Evolutionary conservation across 2,329 filamentous ascomycete genomes (phyloP), one percentile per base, ranked within the genome.

Genomic region (Pezicula rhizophila): DNA sequence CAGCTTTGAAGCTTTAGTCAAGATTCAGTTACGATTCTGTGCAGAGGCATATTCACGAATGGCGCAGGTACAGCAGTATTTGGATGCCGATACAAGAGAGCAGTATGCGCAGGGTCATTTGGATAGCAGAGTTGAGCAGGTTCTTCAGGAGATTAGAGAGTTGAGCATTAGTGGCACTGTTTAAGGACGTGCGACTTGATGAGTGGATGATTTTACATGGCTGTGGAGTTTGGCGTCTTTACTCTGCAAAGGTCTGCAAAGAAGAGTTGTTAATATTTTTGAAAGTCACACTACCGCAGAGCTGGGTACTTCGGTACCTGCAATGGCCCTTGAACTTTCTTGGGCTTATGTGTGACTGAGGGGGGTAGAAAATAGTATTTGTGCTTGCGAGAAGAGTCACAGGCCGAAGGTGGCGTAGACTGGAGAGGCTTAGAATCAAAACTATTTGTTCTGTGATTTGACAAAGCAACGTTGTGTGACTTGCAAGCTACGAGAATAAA

Each of bases 21-120:
- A 99, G 77, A 99, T 99, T 58, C 93, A 99, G 73, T 70, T 99
- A 62, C 80, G 93, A 34, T 99, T 99, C 74, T 99, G 95, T 64
- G 93, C 95, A 7, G 93, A 99, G 72, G 93, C 93, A 2, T 99
- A 99, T 70, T 91, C 85, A 53, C 79, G 93, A 42, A 99, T 99
- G 93, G 93, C 95, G 23, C 95, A 99, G 73, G 95, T 99, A 49
- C 93, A 99, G 73, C 93, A 99, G 72, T 97, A 96, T 67, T 77
- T 99, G 28, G 93, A 97, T 66, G 87, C 92, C 26, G 90, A 96
- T 64, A 97, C 92, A 46, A 80, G 93, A 68, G 93, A 99, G 57
- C 87, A 96, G 70, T 99, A 99, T 68, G 93, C 93, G 1, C 84
- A 90, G 60, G 93, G 93, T 23, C 88, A 96, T 57, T 73, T 99